Conservation (phyloP, 352 stramenopile species). For the Phytophthora hibernalis region DNA sequence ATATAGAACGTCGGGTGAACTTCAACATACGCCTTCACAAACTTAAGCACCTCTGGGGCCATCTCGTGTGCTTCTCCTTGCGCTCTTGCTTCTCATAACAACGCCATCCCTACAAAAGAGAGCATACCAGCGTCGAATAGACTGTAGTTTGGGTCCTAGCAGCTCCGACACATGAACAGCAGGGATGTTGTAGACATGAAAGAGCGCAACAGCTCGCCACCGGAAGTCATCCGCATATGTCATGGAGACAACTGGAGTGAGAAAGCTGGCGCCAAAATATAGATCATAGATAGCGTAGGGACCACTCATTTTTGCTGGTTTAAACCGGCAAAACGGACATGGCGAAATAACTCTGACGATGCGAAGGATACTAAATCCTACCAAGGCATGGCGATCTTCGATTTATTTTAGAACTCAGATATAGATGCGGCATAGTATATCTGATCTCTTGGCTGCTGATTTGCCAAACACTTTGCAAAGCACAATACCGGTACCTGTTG, state of each 20-base stretch:
- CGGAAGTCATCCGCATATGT: conserved; percentile 10
- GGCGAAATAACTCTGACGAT: too few relatives aligned
- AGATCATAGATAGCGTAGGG: not conserved
- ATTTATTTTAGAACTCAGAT: too few relatives aligned
- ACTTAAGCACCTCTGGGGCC: not conserved
- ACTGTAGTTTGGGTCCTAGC: conserved; percentile 1
- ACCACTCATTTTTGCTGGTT: not conserved
- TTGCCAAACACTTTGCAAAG: too few relatives aligned
- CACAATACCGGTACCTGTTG: too few relatives aligned
- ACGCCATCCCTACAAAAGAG: conserved; percentile 3
- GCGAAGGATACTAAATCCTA: too few relatives aligned
- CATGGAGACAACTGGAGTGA: not conserved
- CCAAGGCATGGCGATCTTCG: too few relatives aligned
- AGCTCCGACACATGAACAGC: conserved; percentile 3
- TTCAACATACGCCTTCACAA: not conserved
- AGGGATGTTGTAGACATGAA: conserved; percentile 11
- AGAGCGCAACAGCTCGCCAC: conserved; percentile 1
- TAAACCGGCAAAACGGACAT: not conserved
- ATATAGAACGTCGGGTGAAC: conserved; percentile 11
- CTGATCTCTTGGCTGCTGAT: too few relatives aligned
- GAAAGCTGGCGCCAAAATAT: not conserved
- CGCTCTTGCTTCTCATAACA: not conserved
- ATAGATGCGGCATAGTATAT: too few relatives aligned
- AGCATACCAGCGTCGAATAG: conserved; percentile 4
- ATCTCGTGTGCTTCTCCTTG: not conserved